A percentile compares a stretch with the other conserved stretches of the same genome.
These are phyloP conservation scores for Fraxinus platypoda DNA, from an alignment of 305 asterid genomes.

Conservation along the genomic window DNA sequence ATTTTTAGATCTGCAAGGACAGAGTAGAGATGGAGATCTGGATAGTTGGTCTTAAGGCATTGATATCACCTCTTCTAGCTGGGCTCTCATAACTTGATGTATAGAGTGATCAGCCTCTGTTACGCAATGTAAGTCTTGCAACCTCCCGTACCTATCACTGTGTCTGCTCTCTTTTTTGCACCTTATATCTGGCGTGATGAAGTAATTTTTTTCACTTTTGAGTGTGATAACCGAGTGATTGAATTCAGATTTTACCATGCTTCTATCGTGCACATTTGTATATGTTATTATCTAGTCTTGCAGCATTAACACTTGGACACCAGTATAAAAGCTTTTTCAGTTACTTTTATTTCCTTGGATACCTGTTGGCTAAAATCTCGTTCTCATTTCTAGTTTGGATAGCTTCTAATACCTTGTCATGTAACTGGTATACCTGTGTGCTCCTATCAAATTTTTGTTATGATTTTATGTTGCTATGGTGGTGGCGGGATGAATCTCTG, in stretches of 20 bases:
- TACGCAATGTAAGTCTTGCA: conserved; percentile 56
- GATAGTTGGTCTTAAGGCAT: conserved; percentile 80
- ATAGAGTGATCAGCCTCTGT: conserved; percentile 74
- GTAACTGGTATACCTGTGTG: neutral
- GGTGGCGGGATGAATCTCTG: neutral
- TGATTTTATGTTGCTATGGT: neutral
- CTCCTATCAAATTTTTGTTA: neutral
- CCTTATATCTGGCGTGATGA: neutral
- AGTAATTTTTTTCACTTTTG: neutral
- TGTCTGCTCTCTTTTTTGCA: neutral
- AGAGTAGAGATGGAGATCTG: conserved; percentile 92
- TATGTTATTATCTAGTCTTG: neutral
- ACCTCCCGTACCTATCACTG: neutral
- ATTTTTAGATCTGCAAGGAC: conserved; percentile 79
- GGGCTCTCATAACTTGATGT: conserved; percentile 96
- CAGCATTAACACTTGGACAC: neutral
- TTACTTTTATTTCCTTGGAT: neutral
- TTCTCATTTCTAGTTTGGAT: neutral
- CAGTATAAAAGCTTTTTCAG: neutral
- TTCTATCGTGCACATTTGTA: neutral
- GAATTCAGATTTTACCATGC: neutral
- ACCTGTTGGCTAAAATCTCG: neutral
- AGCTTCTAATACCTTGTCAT: neutral
- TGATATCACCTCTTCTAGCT: conserved; percentile 76
- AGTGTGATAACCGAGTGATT: neutral